Evolutionary conservation across 2,329 filamentous ascomycete genomes (phyloP).

Genomic region (Cryphonectria carpinicola): DNA sequence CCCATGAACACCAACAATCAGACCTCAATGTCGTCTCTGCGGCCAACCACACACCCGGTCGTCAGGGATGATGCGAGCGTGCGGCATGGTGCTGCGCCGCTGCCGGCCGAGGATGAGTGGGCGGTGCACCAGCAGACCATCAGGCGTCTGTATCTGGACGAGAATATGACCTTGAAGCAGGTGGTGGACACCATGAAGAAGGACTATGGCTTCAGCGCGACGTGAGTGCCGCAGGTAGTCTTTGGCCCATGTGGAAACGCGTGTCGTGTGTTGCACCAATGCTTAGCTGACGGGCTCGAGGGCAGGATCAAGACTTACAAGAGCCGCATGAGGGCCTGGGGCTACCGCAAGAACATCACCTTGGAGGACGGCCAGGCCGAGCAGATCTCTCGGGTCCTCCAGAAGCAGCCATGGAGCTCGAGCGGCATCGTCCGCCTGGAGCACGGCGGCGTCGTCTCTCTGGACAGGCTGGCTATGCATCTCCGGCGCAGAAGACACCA

Average conservation of each 20-base stretch:
- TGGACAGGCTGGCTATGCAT: conserved; percentile 7
- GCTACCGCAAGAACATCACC: conserved; percentile 11
- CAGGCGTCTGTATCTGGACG: conserved; percentile 8
- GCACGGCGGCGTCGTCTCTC: conserved; percentile 7
- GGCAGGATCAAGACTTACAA: conserved; percentile 3
- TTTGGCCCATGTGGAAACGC: neutral
- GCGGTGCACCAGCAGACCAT: conserved; percentile 1
- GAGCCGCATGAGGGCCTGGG: conserved; percentile 10
- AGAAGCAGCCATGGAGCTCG: neutral
- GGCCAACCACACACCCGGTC: neutral
- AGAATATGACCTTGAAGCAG: conserved; percentile 12
- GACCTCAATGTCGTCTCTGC: neutral
- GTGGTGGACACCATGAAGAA: conserved; percentile 7
- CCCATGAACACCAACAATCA: neutral
- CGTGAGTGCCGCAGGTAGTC: conserved; percentile 2
- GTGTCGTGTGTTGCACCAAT: neutral
- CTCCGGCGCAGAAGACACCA: conserved; percentile 9
- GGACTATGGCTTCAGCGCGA: conserved; percentile 11
- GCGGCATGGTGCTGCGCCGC: neutral
- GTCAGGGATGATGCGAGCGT: neutral
- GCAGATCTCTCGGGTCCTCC: neutral
- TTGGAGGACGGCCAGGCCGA: conserved; percentile 1
- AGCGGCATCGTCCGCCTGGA: conserved; percentile 5
- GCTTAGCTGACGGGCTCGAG: neutral
- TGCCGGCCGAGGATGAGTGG: neutral